These are phyloP conservation scores for Podaxis sp. DNA, from an alignment of 768 basidiomycete genomes.

Conservation along the genomic window DNA sequence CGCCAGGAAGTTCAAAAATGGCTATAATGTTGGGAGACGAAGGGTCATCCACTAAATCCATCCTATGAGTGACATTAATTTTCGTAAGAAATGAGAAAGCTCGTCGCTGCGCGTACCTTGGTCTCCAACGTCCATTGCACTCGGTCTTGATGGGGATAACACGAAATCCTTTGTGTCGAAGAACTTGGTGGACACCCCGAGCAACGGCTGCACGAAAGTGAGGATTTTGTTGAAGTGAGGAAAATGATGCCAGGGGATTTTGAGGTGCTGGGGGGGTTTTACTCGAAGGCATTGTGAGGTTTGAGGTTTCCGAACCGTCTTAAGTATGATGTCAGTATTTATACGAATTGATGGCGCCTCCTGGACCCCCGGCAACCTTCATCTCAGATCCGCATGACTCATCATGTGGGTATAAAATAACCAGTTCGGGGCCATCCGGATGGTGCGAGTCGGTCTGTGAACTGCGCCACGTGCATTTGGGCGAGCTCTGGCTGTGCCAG, in stretches of 20 bases:
- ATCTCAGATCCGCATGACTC: not conserved
- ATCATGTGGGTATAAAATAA: not conserved
- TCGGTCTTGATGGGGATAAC: slow-evolving; percentile 17
- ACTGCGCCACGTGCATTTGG: too few relatives aligned
- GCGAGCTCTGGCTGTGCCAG: too few relatives aligned
- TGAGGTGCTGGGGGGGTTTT: slow-evolving; percentile 1
- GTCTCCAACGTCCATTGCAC: slow-evolving; percentile 20
- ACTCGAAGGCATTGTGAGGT: slow-evolving; percentile 12
- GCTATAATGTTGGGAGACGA: slow-evolving; percentile 30
- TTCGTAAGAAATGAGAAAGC: not conserved
- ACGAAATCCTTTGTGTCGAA: slow-evolving; percentile 21
- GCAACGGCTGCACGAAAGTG: slow-evolving; percentile 20
- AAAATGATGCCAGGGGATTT: slow-evolving; percentile 7
- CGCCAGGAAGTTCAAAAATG: slow-evolving; percentile 45
- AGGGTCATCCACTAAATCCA: slow-evolving; percentile 42
- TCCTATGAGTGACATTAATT: slow-evolving; percentile 26
- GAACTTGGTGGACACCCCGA: slow-evolving; percentile 21
- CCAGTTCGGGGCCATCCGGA: not conserved
- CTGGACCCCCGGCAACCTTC: not conserved
- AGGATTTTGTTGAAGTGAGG: slow-evolving; percentile 7
- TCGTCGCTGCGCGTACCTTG: slow-evolving; percentile 19
- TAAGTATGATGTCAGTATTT: slow-evolving; percentile 4
- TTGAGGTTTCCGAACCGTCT: not conserved
- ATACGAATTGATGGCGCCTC: not conserved
- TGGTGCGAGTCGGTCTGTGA: too few relatives aligned